Base-by-base conservation (phyloP, 2,329 filamentous ascomycete genomes). In the Raffaelea ambrosiae region DNA sequence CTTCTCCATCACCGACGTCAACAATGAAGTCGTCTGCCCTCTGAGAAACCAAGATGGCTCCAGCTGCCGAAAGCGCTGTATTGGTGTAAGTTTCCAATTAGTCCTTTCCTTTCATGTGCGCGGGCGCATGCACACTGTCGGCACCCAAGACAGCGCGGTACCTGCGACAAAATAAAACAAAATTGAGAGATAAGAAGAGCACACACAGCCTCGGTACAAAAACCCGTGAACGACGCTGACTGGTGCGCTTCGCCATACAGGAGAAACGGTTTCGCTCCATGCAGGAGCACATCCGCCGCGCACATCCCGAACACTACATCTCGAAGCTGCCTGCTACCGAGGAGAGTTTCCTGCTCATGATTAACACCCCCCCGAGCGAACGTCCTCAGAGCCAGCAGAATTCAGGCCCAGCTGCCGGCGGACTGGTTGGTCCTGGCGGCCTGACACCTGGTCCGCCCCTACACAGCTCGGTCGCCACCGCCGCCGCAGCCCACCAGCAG, bases 241-340 rank as follows among this genome's bases (percentile, higher is more conserved):
- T 31, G 22, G 13, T 35, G 46, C 41, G 5, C 5, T 31, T 13
- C 43, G 35, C 29, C 31, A 44, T 47, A 47, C 48, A 66, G 64
- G 64, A 66, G 53, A 66, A 66, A 49, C 56, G 64, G 45, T 98
- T 90, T 72, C 89, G 93, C 66, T 97, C 91, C 54, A 97, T 98
- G 88, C 93, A 97, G 70, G 93, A 98, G 77, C 93, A 98, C 64
- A 97, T 98, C 61, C 88, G 93, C 60, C 84, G 93, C 66, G 91
- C 93, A 57, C 93, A 98, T 66, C 91, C 91, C 52, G 89, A 95
- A 66, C 86, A 96, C 66, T 97, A 97, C 71, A 95, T 98, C 59
- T 84, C 93, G 44, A 96, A 97, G 78, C 85, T 97, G 59, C 91
- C 93, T 57, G 93, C 93, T 43, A 98, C 91, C 58, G 91, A 96